These are phyloP conservation scores for Hyphodiscus sp. DNA, from an alignment of 2,329 filamentous ascomycete species.

Conservation along the genomic window DNA sequence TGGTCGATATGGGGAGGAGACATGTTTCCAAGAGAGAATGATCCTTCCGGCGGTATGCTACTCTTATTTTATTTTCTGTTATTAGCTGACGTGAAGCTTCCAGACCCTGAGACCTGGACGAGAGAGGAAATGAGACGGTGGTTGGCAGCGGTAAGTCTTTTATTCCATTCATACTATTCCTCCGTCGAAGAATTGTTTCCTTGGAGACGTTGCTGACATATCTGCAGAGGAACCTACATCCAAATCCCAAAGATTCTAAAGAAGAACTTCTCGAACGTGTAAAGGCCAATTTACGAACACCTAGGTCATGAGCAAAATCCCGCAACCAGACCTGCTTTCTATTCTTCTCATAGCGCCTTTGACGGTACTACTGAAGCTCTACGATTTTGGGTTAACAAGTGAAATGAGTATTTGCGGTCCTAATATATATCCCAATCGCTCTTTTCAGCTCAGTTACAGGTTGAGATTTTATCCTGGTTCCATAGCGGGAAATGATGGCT, in stretches of 20 bases:
- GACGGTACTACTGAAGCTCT: neutral
- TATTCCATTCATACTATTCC: neutral
- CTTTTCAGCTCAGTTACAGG: no score
- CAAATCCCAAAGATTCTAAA: constrained; percentile 49
- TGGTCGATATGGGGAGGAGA: constrained; percentile 80
- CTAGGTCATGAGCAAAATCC: constrained; percentile 14
- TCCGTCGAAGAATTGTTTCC: neutral
- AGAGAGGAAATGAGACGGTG: constrained; percentile 72
- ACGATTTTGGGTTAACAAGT: no score
- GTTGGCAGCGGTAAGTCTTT: constrained; percentile 63
- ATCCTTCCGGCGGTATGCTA: constrained; percentile 67
- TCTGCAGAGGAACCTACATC: constrained; percentile 55
- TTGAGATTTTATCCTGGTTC: no score
- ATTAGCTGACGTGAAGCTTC: neutral
- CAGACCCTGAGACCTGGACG: constrained; percentile 68
- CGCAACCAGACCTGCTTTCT: neutral
- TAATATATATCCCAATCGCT: no score
- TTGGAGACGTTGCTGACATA: no score
- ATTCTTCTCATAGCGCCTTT: neutral
- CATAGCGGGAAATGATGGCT: no score
- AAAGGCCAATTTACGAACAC: constrained; percentile 56
- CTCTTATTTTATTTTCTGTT: neutral
- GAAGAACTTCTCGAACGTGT: constrained; percentile 63
- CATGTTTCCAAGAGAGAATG: constrained; percentile 67
- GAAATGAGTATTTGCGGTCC: no score